Evolutionary conservation across 2,329 filamentous ascomycete genomes (phyloP), one percentile per base, ranked within the genome.

Genomic region (Hymenoscyphus repandus): DNA sequence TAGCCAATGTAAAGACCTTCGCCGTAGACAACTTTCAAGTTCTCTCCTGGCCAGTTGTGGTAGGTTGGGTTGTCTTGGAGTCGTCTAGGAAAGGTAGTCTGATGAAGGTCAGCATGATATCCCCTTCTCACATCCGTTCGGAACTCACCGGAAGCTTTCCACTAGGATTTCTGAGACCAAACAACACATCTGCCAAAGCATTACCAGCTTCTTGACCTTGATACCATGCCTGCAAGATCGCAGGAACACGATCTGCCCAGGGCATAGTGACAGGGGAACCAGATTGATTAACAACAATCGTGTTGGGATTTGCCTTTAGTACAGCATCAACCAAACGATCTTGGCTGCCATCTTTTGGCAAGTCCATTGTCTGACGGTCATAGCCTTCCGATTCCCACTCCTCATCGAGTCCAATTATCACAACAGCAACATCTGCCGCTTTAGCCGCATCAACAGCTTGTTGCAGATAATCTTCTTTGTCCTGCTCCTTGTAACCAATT

Each of bases 341-440:
- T 59, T 83, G 79, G 64, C 71, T 78, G 40, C 72, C 78, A 53
- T 76, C 70, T 27, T 69, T 70, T 7, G 81, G 80, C 4, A 85
- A 69, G 54, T 81, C 77, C 77, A 83, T 80, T 49, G 72, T 78
- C 50, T 74, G 70, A 42, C 84, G 76, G 62, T 88, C 85, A 53
- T 86, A 86, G 1, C 85, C 85, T 65, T 88, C 85, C 1, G 83
- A 86, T 63, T 89, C 85, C 84, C 84, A 89, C 64, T 89, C 85
- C 5, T 79, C 79, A 63, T 88, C 85, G 1, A 88, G 72, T 1
- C 85, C 85, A 9, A 86, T 78, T 44, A 88, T 76, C 1, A 89
- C 74, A 6, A 89, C 71, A 2, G 84, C 85, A 12, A 86, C 80
- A 60, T 88, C 84, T 0, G 82, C 80, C 2, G 73, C 72, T 54